These are phyloP conservation scores for Salix suchowensis DNA, from an alignment of 345 rosid species.

Conservation along the genomic window DNA sequence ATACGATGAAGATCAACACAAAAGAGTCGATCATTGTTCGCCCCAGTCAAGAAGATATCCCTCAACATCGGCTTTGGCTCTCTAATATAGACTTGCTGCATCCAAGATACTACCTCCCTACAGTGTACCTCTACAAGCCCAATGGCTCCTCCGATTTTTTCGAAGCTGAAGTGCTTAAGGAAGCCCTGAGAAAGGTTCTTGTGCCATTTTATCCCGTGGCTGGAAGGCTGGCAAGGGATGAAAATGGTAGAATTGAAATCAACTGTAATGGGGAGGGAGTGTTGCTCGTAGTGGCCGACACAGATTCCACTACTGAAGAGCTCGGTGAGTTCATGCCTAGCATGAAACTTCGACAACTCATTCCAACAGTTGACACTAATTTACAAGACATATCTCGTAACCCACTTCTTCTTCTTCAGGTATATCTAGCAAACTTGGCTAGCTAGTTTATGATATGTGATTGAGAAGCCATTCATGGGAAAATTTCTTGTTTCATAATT, in stretches of 20 bases:
- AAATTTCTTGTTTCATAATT: no score
- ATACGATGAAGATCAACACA: slow-evolving; percentile 23
- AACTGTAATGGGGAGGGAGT: slow-evolving; percentile 17
- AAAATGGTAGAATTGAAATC: slow-evolving; percentile 5
- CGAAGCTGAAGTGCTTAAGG: not conserved
- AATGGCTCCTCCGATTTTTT: slow-evolving; percentile 13
- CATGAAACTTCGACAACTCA: not conserved
- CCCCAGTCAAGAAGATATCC: slow-evolving; percentile 27
- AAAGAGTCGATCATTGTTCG: slow-evolving; percentile 27
- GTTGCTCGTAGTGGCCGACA: not conserved
- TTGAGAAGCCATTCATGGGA: no score
- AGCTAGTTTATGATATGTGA: no score
- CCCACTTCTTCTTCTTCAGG: slow-evolving; percentile 1
- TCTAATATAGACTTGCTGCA: slow-evolving; percentile 35
- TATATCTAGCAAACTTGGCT: not conserved
- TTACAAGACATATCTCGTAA: not conserved
- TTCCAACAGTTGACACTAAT: not conserved
- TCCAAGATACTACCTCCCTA: slow-evolving; percentile 18
- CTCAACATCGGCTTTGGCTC: slow-evolving; percentile 24
- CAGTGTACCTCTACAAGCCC: slow-evolving; percentile 24
- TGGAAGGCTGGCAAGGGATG: slow-evolving; percentile 11
- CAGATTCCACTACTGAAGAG: not conserved
- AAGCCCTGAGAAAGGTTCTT: slow-evolving; percentile 6
- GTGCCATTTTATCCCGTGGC: slow-evolving; percentile 15
- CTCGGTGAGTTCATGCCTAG: not conserved